Evolutionary conservation across 2,329 filamentous ascomycete genomes (phyloP), one percentile per base, ranked within the genome.

Genomic region (Cylindrodendrum hubeiense): DNA sequence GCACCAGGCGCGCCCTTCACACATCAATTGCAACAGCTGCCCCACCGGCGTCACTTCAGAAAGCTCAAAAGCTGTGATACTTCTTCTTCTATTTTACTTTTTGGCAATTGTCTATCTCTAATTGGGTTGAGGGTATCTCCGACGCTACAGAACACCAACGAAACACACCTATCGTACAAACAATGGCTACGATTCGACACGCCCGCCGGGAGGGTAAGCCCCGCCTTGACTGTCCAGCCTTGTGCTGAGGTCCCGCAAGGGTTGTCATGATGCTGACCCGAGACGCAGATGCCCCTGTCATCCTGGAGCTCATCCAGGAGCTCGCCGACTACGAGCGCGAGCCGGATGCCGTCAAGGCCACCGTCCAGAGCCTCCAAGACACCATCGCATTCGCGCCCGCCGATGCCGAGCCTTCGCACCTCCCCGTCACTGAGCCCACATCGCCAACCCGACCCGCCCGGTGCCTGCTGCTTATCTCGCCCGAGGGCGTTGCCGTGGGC

Each of bases 321-420:
- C 90, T 98, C 9, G 95, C 95, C 71, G 88, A 90, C 72, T 97
- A 98, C 83, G 94, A 98, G 79, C 90, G 95, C 28, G 92, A 92
- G 74, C 83, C 90, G 3, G 83, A 90, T 72, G 82, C 85, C 70
- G 94, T 97, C 69, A 86, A 93, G 77, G 94, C 95, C 0, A 98
- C 94, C 26, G 87, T 92, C 68, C 87, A 90, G 33, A 89, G 87
- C 24, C 90, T 98, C 37, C 81, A 85, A 9, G 82, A 85, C 34
- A 97, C 94, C 22, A 90, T 98, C 70, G 92, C 93, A 49, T 97
- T 97, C 78, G 91, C 91, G 3, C 77, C 85, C 2, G 81, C 86
- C 26, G 79, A 82, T 44, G 83, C 84, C 57, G 74, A 80, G 0
- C 79, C 76, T 9, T 71, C 73, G 33, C 66, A 74, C 21, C 69